Evolutionary conservation across 2,329 filamentous ascomycete genomes (phyloP), one percentile per base, ranked within the genome.

Genomic region (Beauveria pseudobassiana): DNA sequence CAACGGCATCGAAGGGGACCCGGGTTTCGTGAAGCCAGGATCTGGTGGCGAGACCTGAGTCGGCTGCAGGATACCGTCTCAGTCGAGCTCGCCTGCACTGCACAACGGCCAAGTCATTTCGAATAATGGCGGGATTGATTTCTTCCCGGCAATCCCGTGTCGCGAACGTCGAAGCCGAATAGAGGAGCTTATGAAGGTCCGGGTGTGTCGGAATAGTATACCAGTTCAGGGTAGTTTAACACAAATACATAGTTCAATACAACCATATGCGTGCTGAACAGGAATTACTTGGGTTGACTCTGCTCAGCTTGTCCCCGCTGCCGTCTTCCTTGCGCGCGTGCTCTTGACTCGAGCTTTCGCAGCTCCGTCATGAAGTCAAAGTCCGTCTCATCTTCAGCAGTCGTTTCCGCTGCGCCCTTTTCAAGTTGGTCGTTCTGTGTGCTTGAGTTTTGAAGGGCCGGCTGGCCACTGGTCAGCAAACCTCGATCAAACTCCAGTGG

Each of bases 121-220:
- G 5, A 50, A 62, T 26, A 69, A 64, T 34, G 67, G 67, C 24
- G 66, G 66, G 1, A 43, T 52, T 3, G 67, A 69, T 54, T 69
- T 64, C 48, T 69, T 63, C n/a, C n/a, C 34, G 64, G 65, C 26
- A 67, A 65, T 22, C 28, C 55, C 8, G 64, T 69, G 1, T 65
- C 66, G 5, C 26, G 26, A 7, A 34, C 56, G 5, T 30, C 26
- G 3, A 62, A 63, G 48, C 67, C 67, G 9, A 68, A 67, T 18
- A 63, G 63, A 20, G 67, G 67, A 8, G 67, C 65, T 1, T 69
- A 69, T 40, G 63, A 67, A 38, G 66, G 65, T 40, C 51, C 26
- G 30, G 65, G 63, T 34, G 22, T 64, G 34, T 58, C 28, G 40
- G 28, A 20, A 28, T 6, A 34, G 18, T 30, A 20, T 6, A 38